Evolutionary conservation across 768 basidiomycete species (phyloP).

Genomic region (Gyrodon lividus): DNA sequence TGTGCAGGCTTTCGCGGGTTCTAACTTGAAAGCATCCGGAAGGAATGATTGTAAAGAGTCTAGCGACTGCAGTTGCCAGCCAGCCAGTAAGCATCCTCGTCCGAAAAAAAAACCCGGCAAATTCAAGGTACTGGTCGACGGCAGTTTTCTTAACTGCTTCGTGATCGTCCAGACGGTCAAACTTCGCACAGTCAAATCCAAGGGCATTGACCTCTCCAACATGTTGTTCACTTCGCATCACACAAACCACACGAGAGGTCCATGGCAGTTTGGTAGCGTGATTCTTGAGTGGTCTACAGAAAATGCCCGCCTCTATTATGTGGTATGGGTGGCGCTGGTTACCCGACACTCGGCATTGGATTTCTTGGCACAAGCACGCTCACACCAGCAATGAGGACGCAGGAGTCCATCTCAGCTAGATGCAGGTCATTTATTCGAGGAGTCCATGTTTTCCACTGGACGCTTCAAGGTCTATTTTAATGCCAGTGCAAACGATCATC

Average conservation of each 20-base stretch:
- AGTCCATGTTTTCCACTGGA: too few relatives aligned
- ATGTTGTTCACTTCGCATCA: neutral
- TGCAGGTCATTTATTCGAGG: too few relatives aligned
- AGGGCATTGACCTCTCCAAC: neutral
- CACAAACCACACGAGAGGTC: neutral
- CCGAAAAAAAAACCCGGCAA: too few relatives aligned
- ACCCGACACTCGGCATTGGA: too few relatives aligned
- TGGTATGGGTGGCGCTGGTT: neutral
- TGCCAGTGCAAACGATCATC: neutral
- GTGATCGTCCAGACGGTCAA: neutral
- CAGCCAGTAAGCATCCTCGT: neutral
- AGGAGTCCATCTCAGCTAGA: neutral
- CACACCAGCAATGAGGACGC: neutral
- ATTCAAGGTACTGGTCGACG: neutral
- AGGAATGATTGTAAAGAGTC: neutral
- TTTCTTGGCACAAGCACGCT: neutral
- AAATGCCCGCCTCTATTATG: neutral
- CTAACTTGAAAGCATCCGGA: neutral
- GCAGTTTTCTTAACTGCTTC: neutral
- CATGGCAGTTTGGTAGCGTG: neutral
- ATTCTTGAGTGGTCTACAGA: neutral
- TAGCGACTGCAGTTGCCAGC: neutral
- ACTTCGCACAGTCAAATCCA: neutral
- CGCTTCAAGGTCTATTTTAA: neutral
- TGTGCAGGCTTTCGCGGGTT: neutral